Percentiles rank a stretch among this genome's conserved stretches.
These are phyloP conservation scores for Perkinsus marinus DNA, from an alignment of 169 alveolate species.

Conservation along the genomic window DNA sequence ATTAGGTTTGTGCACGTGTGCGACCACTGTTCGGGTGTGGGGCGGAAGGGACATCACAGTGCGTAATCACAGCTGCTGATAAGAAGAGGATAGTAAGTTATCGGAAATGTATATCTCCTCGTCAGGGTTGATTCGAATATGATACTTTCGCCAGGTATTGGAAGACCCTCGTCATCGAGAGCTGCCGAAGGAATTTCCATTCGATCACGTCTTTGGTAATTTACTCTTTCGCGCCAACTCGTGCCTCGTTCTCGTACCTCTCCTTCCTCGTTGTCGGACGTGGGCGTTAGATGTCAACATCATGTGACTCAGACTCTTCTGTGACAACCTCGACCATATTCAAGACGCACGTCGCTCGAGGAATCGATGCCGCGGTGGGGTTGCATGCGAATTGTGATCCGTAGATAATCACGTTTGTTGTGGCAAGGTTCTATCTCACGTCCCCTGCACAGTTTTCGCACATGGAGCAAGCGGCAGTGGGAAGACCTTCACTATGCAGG, in stretches of 20 bases:
- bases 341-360: background rate
- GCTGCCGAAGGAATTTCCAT: slow-evolving; percentile 17
- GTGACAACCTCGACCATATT: background rate
- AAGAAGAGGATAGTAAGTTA: background rate
- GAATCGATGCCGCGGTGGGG: background rate
- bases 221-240: background rate
- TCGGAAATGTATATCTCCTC: background rate
- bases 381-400: background rate
- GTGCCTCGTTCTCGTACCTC: no score
- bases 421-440: background rate
- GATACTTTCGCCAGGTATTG: background rate
- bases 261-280: no score
- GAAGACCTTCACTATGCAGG: slow-evolving; percentile 36
- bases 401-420: background rate
- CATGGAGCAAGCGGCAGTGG: slow-evolving; percentile 34
- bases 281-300: background rate
- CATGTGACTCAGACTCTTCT: background rate
- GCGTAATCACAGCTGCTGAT: background rate
- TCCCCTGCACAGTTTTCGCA: slow-evolving; percentile 20
- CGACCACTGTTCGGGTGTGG: background rate
- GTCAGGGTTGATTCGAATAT: no score
- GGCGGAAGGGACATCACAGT: background rate
- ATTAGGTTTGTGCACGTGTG: background rate
- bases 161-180: slow-evolving; percentile 33
- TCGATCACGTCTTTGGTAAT: slow-evolving; percentile 15